Evolutionary conservation across 495 filamentous ascomycete genomes (phyloP), one percentile per base, ranked within the genome.

Genomic region (Rostrohypoxylon terebratum): DNA sequence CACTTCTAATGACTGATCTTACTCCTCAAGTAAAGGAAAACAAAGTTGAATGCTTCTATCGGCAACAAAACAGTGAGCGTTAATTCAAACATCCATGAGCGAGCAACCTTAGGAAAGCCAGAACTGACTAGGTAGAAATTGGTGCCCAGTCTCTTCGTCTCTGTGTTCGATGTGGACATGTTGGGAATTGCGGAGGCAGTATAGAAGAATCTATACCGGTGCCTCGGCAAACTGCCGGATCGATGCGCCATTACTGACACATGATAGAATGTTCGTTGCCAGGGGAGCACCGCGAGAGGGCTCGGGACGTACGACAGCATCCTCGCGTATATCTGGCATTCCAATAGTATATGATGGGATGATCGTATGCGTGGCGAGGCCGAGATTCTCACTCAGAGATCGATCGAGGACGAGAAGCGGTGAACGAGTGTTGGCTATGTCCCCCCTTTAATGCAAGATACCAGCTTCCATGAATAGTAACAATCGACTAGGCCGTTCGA

Each of bases 391-490:
- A 34, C 47, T n/a, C 31, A 44, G 16, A 10, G 21, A 18, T 18
- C 21, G 18, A 51, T 34, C 31, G 23, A 42, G 21, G 40, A 48
- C 62, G 18, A 34, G 59, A 34, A 7, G 40, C 61, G 62, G 59
- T 36, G 42, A 58, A 44, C 9, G 38, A 34, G 40, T 33, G 4
- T 45, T 23, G 36, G 57, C 33, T 44, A 8, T 42, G 42, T 54
- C 31, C 40, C 55, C 3, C 8, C 16, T 64, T 14, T 36, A 47
- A 48, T 57, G 60, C 28, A 36, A 62, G 55, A 42, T 42, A 66
- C 66, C 31, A 42, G 40, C 50, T 69, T 57, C 40, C 50, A 31
- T 50, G 61, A 44, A 55, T 69, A 48, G 51, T 57, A 45, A 21
- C 20, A 51, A 51, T 45, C 57, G 54, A 50, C 54, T 21, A 69